Conservation (phyloP, 2,329 filamentous ascomycete species). For the Lasiodiplodia citricola region DNA sequence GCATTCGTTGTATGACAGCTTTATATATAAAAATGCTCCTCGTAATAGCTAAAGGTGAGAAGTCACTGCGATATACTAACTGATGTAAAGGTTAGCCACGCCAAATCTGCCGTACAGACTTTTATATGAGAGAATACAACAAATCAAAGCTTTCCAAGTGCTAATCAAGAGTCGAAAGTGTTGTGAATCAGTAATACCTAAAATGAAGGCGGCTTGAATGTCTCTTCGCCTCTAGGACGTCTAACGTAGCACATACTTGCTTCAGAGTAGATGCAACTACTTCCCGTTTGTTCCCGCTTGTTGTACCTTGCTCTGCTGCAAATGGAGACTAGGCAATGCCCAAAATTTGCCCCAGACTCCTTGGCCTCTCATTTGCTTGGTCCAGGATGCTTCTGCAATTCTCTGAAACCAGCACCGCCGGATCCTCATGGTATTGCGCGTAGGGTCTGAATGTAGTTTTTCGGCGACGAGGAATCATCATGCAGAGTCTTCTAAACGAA, state of each 20-base stretch:
- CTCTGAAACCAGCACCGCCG: not conserved
- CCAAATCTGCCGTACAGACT: not conserved
- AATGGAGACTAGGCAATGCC: not conserved
- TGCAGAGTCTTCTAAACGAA: not conserved
- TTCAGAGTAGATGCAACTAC: not conserved
- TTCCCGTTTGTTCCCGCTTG: not conserved
- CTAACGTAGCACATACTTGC: not conserved
- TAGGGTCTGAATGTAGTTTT: not conserved
- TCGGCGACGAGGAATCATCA: not conserved
- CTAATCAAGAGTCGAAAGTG: too few relatives aligned
- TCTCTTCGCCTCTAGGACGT: not conserved
- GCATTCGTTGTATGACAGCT: not conserved
- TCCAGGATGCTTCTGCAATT: not conserved
- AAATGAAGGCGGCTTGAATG: not conserved
- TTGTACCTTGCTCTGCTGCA: not conserved
- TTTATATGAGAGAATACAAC: not conserved
- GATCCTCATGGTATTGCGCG: not conserved
- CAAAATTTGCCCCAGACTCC: not conserved
- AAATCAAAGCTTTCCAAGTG: too few relatives aligned
- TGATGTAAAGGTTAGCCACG: too few relatives aligned
- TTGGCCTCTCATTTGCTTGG: not conserved
- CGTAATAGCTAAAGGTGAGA: not conserved
- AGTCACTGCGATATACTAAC: not conserved
- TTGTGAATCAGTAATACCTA: not conserved
- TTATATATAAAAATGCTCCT: not conserved